Evolutionary conservation across 2,329 filamentous ascomycete genomes (phyloP).

Genomic region (Neofusicoccum sp.): DNA sequence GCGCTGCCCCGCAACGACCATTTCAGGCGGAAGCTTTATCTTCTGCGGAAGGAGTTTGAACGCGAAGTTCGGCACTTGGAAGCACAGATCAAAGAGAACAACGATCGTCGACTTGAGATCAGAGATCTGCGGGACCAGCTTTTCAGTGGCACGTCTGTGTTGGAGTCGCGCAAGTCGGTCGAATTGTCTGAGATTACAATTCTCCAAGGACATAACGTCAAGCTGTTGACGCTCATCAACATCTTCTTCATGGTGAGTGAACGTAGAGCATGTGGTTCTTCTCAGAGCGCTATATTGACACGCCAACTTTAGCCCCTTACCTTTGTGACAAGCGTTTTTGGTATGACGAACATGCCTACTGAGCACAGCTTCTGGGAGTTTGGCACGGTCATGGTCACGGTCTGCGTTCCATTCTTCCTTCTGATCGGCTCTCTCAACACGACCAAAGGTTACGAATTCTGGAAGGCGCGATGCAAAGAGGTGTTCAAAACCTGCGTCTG

Average conservation of each 20-base stretch:
- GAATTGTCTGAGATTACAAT: conserved; percentile 53
- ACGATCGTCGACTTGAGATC: conserved; percentile 56
- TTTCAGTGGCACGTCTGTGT: conserved; percentile 62
- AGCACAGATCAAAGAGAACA: conserved; percentile 51
- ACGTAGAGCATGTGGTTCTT: conserved; percentile 13
- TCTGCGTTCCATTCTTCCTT: conserved; percentile 48
- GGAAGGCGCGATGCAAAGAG: conserved; percentile 24
- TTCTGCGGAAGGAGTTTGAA: conserved; percentile 50
- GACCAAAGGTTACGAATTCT: conserved; percentile 38
- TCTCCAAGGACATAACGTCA: conserved; percentile 62
- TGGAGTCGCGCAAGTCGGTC: conserved; percentile 60
- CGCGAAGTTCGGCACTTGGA: conserved; percentile 52
- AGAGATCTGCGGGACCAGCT: conserved; percentile 59
- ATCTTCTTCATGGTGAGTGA: conserved; percentile 54
- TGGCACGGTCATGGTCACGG: conserved; percentile 40
- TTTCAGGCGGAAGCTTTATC: conserved; percentile 51
- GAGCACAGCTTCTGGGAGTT: conserved; percentile 39
- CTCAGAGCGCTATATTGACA: background rate
- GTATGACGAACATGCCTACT: conserved; percentile 48
- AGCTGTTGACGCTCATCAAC: conserved; percentile 58
- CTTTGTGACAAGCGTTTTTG: conserved; percentile 61
- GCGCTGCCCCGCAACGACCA: conserved; percentile 45
- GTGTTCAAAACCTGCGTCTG: conserved; percentile 18
- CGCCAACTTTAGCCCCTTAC: conserved; percentile 47
- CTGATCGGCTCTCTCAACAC: conserved; percentile 47